Base-by-base conservation (phyloP, 306 rosid genomes). In the Begonia masoniana region DNA sequence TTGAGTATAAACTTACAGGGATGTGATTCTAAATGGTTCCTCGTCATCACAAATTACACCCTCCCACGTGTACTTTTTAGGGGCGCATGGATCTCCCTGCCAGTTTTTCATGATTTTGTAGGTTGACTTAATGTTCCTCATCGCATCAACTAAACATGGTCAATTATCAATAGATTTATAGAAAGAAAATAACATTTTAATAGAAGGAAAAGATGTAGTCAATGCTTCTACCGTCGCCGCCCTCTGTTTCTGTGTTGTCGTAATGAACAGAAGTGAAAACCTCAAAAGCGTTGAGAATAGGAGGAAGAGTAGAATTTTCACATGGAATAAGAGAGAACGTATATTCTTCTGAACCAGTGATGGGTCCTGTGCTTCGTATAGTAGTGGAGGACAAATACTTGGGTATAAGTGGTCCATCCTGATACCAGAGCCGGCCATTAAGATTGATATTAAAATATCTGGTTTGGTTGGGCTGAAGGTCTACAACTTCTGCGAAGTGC, bases 271-370 rank as follows among this genome's bases (percentile, higher is more conserved):
- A 45, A 9, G 12, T 0, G 49, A 74, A 75, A 31, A 79, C 41
- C 52, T 79, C 81, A 41, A 79, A n/a, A 4, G 74, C 85, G 54
- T 72, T 79, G 39, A 79, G 58, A 31, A 79, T 66, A 6, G 78
- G 76, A n/a, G 72, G 76, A 23, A 13, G 78, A 6, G 63, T 64
- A 9, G 76, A 74, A 47, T 46, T 59, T 45, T 26, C 31, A 15
- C 39, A 41, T 45, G 43, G 71, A 14, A 19, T 1, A 35, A 78
- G 10, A 11, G 55, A 54, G 47, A 74, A 10, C 4, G 26, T 41
- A 7, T 35, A 35, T 70, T n/a, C 45, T 50, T 41, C 64, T 15
- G 8, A 10, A 4, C 41, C 7, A 7, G 12, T 4, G 31, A 10
- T 3, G 12, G 46, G 45, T 47, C 47, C 61, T 55, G 59, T 17